Percentiles rank a stretch among this genome's conserved stretches.
phyloP scores from a whole-genome alignment of 345 rosid species.

The Geranium brycei region DNA sequence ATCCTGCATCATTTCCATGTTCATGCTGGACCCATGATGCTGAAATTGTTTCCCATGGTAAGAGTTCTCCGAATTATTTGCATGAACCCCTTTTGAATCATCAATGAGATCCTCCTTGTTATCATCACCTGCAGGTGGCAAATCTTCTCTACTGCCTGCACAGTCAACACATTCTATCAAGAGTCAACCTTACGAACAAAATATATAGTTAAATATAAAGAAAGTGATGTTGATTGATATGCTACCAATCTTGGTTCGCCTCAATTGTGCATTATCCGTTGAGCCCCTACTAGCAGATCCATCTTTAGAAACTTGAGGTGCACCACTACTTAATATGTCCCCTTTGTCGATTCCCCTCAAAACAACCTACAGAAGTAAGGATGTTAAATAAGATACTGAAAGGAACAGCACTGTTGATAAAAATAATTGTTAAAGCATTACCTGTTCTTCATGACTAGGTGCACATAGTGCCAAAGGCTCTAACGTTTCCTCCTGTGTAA shows the following conservation, averaged over 20 bases:
- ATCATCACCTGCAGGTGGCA: slow-evolving; percentile 29
- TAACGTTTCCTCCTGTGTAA: slow-evolving; percentile 48
- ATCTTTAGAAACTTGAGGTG: slow-evolving; percentile 65
- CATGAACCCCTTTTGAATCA: slow-evolving; percentile 21
- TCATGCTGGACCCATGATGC: slow-evolving; percentile 16
- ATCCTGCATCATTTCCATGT: slow-evolving; percentile 19
- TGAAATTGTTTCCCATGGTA: slow-evolving; percentile 21
- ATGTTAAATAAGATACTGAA: slow-evolving; percentile 13
- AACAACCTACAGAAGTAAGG: slow-evolving; percentile 33
- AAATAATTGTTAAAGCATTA: slow-evolving; percentile 16
- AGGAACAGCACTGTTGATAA: slow-evolving; percentile 9
- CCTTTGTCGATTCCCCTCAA: slow-evolving; percentile 79
- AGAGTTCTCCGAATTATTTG: slow-evolving; percentile 16
- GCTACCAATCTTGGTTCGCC: slow-evolving; percentile 55
- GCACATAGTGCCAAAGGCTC: slow-evolving; percentile 77
- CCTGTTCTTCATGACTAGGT: slow-evolving; percentile 73
- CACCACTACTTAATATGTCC: slow-evolving; percentile 67
- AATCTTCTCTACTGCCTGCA: slow-evolving; percentile 66
- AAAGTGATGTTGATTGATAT: slow-evolving; percentile 9
- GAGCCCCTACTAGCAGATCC: slow-evolving; percentile 41
- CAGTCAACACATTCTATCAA: slow-evolving; percentile 20
- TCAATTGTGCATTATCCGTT: slow-evolving; percentile 35
- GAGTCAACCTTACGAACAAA: slow-evolving; percentile 2
- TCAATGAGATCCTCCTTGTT: slow-evolving; percentile 33
- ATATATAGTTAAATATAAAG: slow-evolving; percentile 6